phyloP scores from a whole-genome alignment of 2,329 filamentous ascomycete genomes.

The Setomelanomma holmii region DNA sequence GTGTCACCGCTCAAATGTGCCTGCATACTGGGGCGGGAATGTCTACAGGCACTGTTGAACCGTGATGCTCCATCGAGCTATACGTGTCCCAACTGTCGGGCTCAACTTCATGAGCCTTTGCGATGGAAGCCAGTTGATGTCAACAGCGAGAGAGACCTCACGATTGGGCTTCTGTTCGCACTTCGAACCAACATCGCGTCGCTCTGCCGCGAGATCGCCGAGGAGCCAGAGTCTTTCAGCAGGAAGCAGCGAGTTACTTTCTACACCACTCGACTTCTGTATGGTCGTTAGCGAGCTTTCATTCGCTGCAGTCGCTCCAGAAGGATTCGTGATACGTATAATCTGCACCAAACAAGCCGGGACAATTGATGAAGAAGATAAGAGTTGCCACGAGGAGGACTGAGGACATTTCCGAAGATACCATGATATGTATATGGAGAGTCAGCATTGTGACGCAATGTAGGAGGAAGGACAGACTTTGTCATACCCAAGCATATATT shows the following conservation, averaged over 20 bases:
- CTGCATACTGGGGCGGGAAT: slow-evolving; percentile 10
- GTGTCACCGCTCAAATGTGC: slow-evolving; percentile 4
- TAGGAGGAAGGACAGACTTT: no score
- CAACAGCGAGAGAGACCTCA: background rate
- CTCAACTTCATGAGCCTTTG: slow-evolving; percentile 10
- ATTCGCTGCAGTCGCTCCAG: no score
- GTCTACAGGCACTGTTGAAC: slow-evolving; percentile 6
- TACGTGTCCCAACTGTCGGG: slow-evolving; percentile 11
- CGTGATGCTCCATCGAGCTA: slow-evolving; percentile 11
- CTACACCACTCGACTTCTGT: background rate
- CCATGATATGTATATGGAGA: no score
- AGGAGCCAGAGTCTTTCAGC: background rate
- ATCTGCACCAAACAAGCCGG: no score
- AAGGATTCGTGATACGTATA: no score
- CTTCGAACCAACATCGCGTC: background rate
- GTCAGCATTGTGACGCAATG: no score
- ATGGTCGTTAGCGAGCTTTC: background rate
- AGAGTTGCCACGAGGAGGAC: no score
- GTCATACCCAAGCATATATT: no score
- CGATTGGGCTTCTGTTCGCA: slow-evolving; percentile 2
- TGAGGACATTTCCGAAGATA: no score
- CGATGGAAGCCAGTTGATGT: slow-evolving; percentile 2
- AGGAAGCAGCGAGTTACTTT: background rate
- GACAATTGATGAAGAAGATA: no score
- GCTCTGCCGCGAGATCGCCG: background rate